Percentiles rank a stretch among this genome's conserved stretches.
Evolutionary conservation across 371 early-diverging fungal species (phyloP).

Genomic region (Blakeslea trispora): DNA sequence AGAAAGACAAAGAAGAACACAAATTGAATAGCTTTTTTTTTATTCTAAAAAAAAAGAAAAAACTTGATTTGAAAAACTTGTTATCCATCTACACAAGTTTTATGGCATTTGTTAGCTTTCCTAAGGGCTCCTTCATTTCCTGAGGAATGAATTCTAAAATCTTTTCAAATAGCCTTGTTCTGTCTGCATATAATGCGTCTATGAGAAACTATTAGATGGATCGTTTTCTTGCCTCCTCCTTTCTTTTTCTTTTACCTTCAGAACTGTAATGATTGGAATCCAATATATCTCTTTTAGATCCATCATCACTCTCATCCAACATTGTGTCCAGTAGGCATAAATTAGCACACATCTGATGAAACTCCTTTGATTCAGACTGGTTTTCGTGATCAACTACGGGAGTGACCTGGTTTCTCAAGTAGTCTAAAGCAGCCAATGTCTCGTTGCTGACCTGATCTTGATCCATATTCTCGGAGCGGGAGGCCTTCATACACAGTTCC

Average conservation of each 20-base stretch:
- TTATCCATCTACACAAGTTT: conserved; percentile 36
- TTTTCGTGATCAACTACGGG: conserved; percentile 68
- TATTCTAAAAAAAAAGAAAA: neutral
- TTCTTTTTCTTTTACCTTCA: too few relatives aligned
- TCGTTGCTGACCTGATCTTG: neutral
- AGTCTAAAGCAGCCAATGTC: conserved; percentile 62
- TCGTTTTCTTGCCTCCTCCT: too few relatives aligned
- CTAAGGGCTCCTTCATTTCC: conserved; percentile 79
- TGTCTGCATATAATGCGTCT: conserved; percentile 41
- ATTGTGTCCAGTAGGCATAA: conserved; percentile 36
- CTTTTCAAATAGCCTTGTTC: conserved; percentile 70
- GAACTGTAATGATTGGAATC: too few relatives aligned
- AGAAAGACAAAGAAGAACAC: too few relatives aligned
- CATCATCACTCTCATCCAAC: too few relatives aligned
- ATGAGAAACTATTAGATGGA: neutral
- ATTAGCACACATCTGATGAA: conserved; percentile 64
- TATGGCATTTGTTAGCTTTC: conserved; percentile 72
- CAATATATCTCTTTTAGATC: too few relatives aligned
- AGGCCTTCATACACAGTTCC: conserved; percentile 56
- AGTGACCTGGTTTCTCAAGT: conserved; percentile 63
- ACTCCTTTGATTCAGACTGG: conserved; percentile 60
- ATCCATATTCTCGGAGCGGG: conserved; percentile 31
- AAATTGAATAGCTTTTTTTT: too few relatives aligned
- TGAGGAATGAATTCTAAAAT: conserved; percentile 79
- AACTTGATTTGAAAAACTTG: conserved; percentile 9